Evolutionary conservation across 441 rosid genomes (phyloP).

Genomic region (Flueggea neowawraea): DNA sequence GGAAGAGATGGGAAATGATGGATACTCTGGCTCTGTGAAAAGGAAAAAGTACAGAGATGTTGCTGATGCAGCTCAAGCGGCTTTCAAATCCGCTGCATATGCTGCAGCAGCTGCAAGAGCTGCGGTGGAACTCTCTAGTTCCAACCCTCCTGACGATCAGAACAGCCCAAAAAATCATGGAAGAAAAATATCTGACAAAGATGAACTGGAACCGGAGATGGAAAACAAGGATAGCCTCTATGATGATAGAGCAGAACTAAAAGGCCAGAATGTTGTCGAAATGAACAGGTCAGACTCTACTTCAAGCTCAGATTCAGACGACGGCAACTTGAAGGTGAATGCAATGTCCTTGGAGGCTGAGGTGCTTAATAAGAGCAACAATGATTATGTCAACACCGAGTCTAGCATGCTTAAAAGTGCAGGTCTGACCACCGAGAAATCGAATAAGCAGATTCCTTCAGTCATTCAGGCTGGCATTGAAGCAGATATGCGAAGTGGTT

Average conservation of each 20-base stretch:
- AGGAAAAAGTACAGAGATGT: slow-evolving; percentile 76
- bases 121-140: slow-evolving; percentile 87
- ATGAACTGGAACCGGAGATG: slow-evolving; percentile 12
- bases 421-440: neutral
- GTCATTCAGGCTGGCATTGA: slow-evolving; percentile 32
- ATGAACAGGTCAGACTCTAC: slow-evolving; percentile 22
- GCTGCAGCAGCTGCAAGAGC: slow-evolving; percentile 96
- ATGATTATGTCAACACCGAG: slow-evolving; percentile 22
- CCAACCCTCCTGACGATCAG: slow-evolving; percentile 39
- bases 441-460: slow-evolving; percentile 23
- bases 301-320: slow-evolving; percentile 43
- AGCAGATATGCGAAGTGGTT: slow-evolving; percentile 21
- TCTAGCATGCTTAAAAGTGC: slow-evolving; percentile 13
- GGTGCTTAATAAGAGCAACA: slow-evolving; percentile 52
- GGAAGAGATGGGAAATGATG: slow-evolving; percentile 19
- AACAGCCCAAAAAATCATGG: slow-evolving; percentile 15
- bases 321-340: slow-evolving; percentile 18
- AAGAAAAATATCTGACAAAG: slow-evolving; percentile 9
- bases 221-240: slow-evolving; percentile 10
- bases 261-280: slow-evolving; percentile 23
- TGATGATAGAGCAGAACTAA: slow-evolving; percentile 11
- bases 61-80: slow-evolving; percentile 98
- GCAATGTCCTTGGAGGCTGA: slow-evolving; percentile 52
- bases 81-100: slow-evolving; percentile 82
- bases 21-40: slow-evolving; percentile 46